Conservation (phyloP, 169 alveolate species). For the Condylostoma magnum region DNA sequence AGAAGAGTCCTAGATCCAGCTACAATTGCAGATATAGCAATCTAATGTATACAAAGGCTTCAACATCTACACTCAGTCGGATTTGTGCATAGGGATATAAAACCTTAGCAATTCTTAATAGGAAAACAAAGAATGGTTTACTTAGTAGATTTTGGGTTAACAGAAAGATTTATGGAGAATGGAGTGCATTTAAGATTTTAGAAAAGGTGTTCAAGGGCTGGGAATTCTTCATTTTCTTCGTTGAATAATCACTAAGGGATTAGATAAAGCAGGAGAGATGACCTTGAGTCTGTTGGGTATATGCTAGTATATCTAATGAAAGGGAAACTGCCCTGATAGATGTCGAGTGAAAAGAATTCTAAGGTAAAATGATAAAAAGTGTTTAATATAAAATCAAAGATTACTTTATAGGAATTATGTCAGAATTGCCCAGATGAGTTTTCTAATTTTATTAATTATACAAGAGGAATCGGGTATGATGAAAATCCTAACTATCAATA, state of each 20-base stretch:
- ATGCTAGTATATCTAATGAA: slow-evolving; percentile 67
- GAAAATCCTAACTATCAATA: slow-evolving; percentile 72
- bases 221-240: slow-evolving; percentile 80
- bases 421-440: slow-evolving; percentile 64
- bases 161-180: slow-evolving; percentile 58
- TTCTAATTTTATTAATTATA: slow-evolving; percentile 41
- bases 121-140: slow-evolving; percentile 23
- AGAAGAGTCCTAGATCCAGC: too few relatives aligned
- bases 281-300: slow-evolving; percentile 78
- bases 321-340: slow-evolving; percentile 82
- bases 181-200: slow-evolving; percentile 68
- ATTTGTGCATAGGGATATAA: slow-evolving; percentile 21
- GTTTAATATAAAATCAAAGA: slow-evolving; percentile 63
- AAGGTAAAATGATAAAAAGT: slow-evolving; percentile 47
- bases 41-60: not conserved
- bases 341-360: not conserved
- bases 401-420: slow-evolving; percentile 62
- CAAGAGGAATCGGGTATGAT: slow-evolving; percentile 62
- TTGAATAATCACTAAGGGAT: slow-evolving; percentile 77
- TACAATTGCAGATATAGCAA: too few relatives aligned
- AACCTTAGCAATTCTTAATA: slow-evolving; percentile 7
- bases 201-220: slow-evolving; percentile 75
- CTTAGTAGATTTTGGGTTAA: slow-evolving; percentile 78
- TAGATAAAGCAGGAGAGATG: slow-evolving; percentile 85
- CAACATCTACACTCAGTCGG: not conserved